Evolutionary conservation across 208 protist genomes (phyloP), one percentile per base, ranked within the genome.

Genomic region (Kentomonas sorsogonicus): DNA sequence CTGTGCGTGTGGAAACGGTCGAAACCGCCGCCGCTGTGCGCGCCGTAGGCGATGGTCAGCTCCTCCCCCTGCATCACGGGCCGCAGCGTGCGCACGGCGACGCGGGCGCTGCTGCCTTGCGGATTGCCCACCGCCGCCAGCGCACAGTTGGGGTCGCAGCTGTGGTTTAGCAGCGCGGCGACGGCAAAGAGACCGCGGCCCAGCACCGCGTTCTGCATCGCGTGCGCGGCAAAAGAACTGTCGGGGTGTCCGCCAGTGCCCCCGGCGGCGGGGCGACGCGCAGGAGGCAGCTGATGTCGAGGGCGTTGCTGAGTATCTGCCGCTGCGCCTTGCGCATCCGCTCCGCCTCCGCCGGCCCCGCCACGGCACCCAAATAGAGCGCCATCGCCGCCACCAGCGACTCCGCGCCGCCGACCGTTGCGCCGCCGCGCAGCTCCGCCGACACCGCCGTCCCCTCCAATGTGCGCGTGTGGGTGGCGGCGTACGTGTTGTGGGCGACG

Each of bases 101-200:
- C 69, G 40, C 60, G 48, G 22, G 74, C 60, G 39, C 72, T 82
- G 31, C 71, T 81, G 33, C 65, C 69, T 44, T 89, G 79, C 16
- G 89, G 89, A 56, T 89, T 90, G 25, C 81, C 83, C 25, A 81
- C 66, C 41, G 90, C 86, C 26, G 86, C 86, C 9, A 78, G 27
- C 68, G 78, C 87, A 70, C 83, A 91, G 66, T 95, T 95, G 30
- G 86, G 86, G 44, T 92, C 78, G 65, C 89, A 95, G 18, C 71
- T 63, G 72, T 95, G 89, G 51, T 92, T 91, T 47, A 90, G 72
- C 9, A 86, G 66, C 3, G 83, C 46, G 15, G 69, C 71, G 22
- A 77, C 39, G 16, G 74, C 57, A 60, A 90, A 95, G 11, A 95
- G 23, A 1, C 70, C 89, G 38, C 83, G 91, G 43, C 82, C 85